Evolutionary conservation across 2,329 filamentous ascomycete genomes (phyloP).

Genomic region (Aureobasidium lini): DNA sequence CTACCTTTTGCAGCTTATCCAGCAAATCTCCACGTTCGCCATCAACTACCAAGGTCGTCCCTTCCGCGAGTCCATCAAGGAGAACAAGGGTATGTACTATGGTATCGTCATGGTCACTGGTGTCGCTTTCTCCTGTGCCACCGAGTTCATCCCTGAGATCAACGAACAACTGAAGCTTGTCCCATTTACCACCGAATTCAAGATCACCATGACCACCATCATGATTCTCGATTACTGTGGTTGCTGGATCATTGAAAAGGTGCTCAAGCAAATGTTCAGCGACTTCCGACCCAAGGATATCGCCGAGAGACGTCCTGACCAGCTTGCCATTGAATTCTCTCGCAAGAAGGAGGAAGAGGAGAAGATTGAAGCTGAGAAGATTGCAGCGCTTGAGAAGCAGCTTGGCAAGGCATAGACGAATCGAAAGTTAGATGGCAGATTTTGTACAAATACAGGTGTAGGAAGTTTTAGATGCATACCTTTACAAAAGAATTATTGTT

Average conservation of each 20-base stretch:
- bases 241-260: conserved; percentile 82
- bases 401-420: conserved; percentile 23
- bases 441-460: background rate
- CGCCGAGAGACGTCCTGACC: conserved; percentile 75
- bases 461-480: background rate
- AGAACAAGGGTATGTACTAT: conserved; percentile 98
- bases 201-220: conserved; percentile 69
- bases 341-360: conserved; percentile 51
- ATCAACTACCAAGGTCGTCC: conserved; percentile 99
- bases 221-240: conserved; percentile 85
- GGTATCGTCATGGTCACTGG: conserved; percentile 83
- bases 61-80: conserved; percentile 90
- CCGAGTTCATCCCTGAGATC: conserved; percentile 90
- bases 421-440: background rate
- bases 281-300: conserved; percentile 94
- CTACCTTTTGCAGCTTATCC: conserved; percentile 94
- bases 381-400: conserved; percentile 22
- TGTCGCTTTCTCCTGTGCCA: conserved; percentile 89
- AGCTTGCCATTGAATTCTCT: conserved; percentile 66
- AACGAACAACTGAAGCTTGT: conserved; percentile 91
- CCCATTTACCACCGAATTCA: conserved; percentile 83
- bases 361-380: conserved; percentile 31
- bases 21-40: conserved; percentile 97
- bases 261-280: conserved; percentile 76
- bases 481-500: background rate